Percentiles rank a stretch among this genome's conserved stretches.
Conservation (phyloP, 2,329 filamentous ascomycete species). For the Arthrobotrys sinensis region DNA sequence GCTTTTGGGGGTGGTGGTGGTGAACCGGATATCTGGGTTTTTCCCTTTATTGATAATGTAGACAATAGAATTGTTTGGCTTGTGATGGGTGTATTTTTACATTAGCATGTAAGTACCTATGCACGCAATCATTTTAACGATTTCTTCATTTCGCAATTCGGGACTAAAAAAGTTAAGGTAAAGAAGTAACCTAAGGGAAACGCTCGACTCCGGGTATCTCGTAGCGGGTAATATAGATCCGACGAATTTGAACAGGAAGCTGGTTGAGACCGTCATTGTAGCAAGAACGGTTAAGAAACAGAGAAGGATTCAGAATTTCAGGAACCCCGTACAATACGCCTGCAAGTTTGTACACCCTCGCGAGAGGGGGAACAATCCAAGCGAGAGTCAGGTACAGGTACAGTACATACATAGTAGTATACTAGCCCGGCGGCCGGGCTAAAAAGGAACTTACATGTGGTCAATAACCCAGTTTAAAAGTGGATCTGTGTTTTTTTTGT, state of each 20-base stretch:
- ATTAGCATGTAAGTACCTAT: too few species aligned
- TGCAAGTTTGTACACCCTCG: background rate
- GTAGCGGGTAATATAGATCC: slow-evolving; percentile 1
- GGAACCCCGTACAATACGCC: background rate
- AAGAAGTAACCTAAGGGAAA: too few species aligned
- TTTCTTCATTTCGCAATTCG: background rate
- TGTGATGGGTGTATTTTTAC: background rate
- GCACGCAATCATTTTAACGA: too few species aligned
- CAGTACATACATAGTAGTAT: background rate
- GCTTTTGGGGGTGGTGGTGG: background rate
- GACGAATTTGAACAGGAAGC: background rate
- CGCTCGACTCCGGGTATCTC: too few species aligned
- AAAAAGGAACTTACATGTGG: too few species aligned
- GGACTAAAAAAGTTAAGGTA: background rate
- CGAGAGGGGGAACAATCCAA: slow-evolving; percentile 17
- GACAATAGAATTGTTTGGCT: slow-evolving; percentile 24
- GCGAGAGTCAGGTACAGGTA: slow-evolving; percentile 43
- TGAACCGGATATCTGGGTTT: slow-evolving; percentile 24
- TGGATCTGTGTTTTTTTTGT: background rate
- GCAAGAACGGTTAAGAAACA: slow-evolving; percentile 34
- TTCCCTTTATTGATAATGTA: background rate
- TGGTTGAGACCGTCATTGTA: slow-evolving; percentile 30
- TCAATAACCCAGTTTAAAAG: background rate
- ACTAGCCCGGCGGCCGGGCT: too few species aligned
- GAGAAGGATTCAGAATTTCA: slow-evolving; percentile 33